Conservation (phyloP, 768 basidiomycete genomes). For the Russula sp. region DNA sequence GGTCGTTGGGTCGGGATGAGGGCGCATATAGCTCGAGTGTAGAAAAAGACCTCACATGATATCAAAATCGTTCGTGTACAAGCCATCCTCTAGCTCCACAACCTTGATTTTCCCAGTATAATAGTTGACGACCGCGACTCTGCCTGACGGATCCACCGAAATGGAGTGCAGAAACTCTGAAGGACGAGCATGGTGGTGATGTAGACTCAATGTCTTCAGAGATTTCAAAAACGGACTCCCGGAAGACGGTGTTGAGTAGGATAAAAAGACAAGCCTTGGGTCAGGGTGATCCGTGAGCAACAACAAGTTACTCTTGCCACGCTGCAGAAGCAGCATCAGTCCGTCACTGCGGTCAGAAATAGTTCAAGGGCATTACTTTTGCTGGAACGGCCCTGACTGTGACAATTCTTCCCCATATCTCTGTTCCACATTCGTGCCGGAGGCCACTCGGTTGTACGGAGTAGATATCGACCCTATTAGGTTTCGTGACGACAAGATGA, state of each 20-base stretch:
- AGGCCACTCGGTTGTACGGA: conserved; percentile 61
- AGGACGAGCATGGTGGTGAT: conserved; percentile 54
- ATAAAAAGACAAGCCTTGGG: conserved; percentile 64
- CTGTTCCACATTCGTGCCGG: conserved; percentile 53
- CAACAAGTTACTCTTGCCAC: conserved; percentile 48
- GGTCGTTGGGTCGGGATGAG: conserved; percentile 4
- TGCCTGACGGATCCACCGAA: conserved; percentile 61
- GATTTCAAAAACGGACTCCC: conserved; percentile 38
- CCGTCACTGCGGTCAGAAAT: conserved; percentile 5
- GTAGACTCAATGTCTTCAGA: conserved; percentile 50
- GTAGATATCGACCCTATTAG: conserved; percentile 64
- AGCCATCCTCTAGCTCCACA: conserved; percentile 54
- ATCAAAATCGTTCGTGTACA: conserved; percentile 57
- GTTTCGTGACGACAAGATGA: conserved; percentile 66
- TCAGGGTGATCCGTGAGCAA: conserved; percentile 75
- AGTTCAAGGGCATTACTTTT: conserved; percentile 41
- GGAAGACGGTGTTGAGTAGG: conserved; percentile 43
- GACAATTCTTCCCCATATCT: conserved; percentile 69
- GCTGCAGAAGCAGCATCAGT: conserved; percentile 15
- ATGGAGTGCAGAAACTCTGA: conserved; percentile 73
- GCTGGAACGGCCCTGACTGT: conserved; percentile 54
- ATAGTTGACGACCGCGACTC: conserved; percentile 58
- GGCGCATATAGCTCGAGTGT: neutral
- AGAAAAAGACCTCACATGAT: conserved; percentile 50
- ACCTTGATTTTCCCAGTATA: conserved; percentile 71